phyloP scores from a whole-genome alignment of 2,329 filamentous ascomycete species.

The Dactylella cylindrospora region DNA sequence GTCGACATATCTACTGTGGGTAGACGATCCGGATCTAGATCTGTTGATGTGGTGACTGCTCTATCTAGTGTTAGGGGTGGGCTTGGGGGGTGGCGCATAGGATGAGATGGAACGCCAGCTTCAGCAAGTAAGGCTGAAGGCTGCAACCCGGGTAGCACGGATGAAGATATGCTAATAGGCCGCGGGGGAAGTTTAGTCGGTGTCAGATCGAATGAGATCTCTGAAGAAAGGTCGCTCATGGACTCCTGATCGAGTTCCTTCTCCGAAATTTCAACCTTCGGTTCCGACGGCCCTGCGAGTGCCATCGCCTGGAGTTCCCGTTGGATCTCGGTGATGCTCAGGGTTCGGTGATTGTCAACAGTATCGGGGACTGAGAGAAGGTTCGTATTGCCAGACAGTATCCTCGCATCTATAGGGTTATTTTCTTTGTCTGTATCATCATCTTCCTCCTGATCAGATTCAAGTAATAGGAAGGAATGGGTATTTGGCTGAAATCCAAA shows the following conservation, averaged over 20 bases:
- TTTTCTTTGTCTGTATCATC: constrained; percentile 20
- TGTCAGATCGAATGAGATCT: constrained; percentile 59
- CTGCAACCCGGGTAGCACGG: constrained; percentile 33
- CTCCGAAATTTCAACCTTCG: constrained; percentile 47
- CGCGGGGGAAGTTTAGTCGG: constrained; percentile 19
- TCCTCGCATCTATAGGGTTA: constrained; percentile 29
- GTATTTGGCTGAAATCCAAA: constrained; percentile 24
- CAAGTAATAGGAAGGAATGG: constrained; percentile 27
- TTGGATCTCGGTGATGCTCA: constrained; percentile 34
- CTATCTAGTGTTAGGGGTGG: constrained; percentile 46
- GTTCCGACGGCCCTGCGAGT: constrained; percentile 30
- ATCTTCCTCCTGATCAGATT: constrained; percentile 38
- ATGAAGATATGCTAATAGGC: constrained; percentile 43
- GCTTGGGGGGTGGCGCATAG: constrained; percentile 50
- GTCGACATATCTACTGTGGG: constrained; percentile 38
- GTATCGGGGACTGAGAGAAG: constrained; percentile 40
- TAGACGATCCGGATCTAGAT: constrained; percentile 7
- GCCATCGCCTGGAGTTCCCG: constrained; percentile 29
- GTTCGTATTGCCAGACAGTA: constrained; percentile 27
- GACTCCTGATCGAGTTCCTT: constrained; percentile 54
- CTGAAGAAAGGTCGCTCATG: constrained; percentile 63
- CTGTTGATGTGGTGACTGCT: constrained; percentile 29
- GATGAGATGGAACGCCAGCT: constrained; percentile 49
- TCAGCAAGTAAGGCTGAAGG: constrained; percentile 47
- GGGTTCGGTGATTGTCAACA: constrained; percentile 24